phyloP scores from a whole-genome alignment of 2,329 filamentous ascomycete species.

The Ceratocystis huliohia region DNA sequence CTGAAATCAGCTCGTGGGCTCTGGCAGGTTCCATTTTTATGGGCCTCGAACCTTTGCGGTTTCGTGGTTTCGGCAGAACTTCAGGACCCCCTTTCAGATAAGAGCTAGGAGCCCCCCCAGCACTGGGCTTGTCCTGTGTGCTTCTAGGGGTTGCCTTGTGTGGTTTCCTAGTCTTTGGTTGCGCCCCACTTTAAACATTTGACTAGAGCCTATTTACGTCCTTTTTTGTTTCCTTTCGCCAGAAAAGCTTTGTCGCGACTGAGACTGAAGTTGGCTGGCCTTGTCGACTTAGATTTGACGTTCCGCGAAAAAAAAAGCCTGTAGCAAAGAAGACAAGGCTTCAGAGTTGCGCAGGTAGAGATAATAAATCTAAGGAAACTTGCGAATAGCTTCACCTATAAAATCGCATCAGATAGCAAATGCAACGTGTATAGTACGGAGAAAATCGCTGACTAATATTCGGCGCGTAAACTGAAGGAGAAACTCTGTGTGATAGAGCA shows the following conservation, averaged over 20 bases:
- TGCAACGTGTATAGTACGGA: not conserved
- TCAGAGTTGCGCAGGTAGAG: not conserved
- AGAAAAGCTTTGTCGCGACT: not conserved
- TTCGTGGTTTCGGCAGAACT: not conserved
- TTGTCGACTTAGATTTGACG: constrained; percentile 3
- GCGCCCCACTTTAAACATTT: not conserved
- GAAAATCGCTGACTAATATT: not conserved
- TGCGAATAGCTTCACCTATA: not conserved
- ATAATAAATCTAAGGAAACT: not conserved
- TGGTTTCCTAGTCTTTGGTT: not conserved
- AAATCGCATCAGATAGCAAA: not conserved
- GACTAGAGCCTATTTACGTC: not conserved
- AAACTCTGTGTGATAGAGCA: not conserved
- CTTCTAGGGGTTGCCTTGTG: no score
- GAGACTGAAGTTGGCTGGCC: not conserved
- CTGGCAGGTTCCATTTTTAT: constrained; percentile 1
- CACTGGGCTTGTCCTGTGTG: no score
- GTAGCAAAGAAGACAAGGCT: not conserved
- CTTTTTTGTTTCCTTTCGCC: not conserved
- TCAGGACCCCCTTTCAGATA: not conserved
- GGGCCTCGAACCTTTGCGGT: not conserved
- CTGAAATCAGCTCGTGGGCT: constrained; percentile 1
- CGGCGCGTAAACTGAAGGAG: not conserved
- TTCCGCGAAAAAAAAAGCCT: constrained; percentile 1
- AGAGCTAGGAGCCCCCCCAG: no score